Base-by-base conservation (phyloP, 2,329 filamentous ascomycete genomes). In the Fusarium chlamydosporum region DNA sequence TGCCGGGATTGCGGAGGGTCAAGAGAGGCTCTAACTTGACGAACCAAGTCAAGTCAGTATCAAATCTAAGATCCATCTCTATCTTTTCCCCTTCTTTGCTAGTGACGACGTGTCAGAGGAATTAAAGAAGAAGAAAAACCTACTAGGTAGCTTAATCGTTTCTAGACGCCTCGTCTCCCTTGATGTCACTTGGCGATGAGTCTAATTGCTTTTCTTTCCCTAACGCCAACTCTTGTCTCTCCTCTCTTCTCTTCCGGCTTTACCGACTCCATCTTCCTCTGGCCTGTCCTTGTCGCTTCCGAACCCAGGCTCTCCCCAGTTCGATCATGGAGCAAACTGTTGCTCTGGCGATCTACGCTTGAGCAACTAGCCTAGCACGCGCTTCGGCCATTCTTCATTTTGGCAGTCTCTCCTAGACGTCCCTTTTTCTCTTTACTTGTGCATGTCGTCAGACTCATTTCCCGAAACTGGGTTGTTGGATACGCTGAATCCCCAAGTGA, bases 381-480 rank as follows among this genome's bases (percentile, higher is more conserved):
- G 68, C 65, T 65, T 59, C 51, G 53, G 51, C 53, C 51, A 60
- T 34, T 47, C 43, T 70, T 57, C 54, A 60, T 53, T 68, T 55
- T 60, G 41, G 61, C 48, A 53, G 38, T 55, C 61, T 56, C 56
- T 35, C 34, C 33, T 54, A 51, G 38, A 35, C 41, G 13, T 45
- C 23, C 48, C 23, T 29, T 23, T 23, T 23, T 23, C 23, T 23
- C 23, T 53, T 37, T 45, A 54, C 56, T 37, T 50, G 12, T 40
- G 46, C 35, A 42, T 64, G 63, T 62, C 66, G 60, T 47, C 58
- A 68, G 47, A 37, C 64, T 74, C 72, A 74, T 74, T 73, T 73
- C 70, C 70, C 60, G 34, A 34, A 43, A 46, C 59, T 53, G 33
- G 59, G 47, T 46, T 62, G 57, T 57, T 60, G 59, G 43, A 64